Evolutionary conservation across 2,329 filamentous ascomycete genomes (phyloP).

Genomic region (Pseudopithomyces maydicus): DNA sequence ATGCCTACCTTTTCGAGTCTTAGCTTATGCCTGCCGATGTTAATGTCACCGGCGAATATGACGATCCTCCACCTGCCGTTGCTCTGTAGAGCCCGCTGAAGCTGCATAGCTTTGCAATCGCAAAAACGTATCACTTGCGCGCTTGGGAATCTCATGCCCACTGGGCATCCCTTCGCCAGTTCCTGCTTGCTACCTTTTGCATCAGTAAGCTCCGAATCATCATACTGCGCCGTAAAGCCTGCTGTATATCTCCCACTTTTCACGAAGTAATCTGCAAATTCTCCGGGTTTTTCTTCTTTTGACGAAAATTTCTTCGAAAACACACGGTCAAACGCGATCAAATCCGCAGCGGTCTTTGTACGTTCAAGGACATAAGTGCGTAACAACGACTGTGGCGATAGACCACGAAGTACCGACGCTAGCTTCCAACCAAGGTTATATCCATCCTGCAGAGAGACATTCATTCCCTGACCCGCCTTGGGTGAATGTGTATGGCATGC

Average conservation of each 20-base stretch:
- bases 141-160: conserved; percentile 58
- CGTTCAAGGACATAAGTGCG: conserved; percentile 68
- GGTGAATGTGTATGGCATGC: conserved; percentile 73
- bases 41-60: conserved; percentile 55
- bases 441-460: conserved; percentile 64
- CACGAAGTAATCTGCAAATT: conserved; percentile 63
- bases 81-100: conserved; percentile 56
- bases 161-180: conserved; percentile 44
- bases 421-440: conserved; percentile 66
- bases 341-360: conserved; percentile 49
- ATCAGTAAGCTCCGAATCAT: conserved; percentile 55
- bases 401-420: conserved; percentile 47
- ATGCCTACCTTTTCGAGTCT: conserved; percentile 47
- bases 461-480: conserved; percentile 72
- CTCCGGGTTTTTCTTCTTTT: conserved; percentile 50
- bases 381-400: conserved; percentile 61
- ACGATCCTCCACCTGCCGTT: conserved; percentile 59
- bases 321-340: conserved; percentile 66
- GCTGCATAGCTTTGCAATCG: conserved; percentile 63
- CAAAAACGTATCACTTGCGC: conserved; percentile 64
- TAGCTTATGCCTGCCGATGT: conserved; percentile 20
- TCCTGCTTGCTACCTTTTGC: conserved; percentile 37
- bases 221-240: conserved; percentile 62
- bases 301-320: conserved; percentile 60
- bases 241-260: conserved; percentile 65